Evolutionary conservation across 352 stramenopile species (phyloP).

Genomic region (Phytophthora uliginosa): DNA sequence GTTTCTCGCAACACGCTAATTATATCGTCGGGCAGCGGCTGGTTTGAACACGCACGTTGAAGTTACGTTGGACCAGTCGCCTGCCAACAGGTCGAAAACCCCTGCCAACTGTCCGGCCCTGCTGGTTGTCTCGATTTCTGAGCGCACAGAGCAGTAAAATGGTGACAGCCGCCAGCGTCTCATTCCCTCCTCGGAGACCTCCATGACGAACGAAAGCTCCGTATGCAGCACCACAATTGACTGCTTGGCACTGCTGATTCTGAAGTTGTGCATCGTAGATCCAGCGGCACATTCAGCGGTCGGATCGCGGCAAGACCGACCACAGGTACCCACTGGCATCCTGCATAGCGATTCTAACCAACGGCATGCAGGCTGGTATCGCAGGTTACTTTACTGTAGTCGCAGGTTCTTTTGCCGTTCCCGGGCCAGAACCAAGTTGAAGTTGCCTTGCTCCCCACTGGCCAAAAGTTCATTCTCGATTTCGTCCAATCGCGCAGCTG

Average conservation of each 20-base stretch:
- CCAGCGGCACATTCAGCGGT: not conserved
- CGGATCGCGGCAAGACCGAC: not conserved
- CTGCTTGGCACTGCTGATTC: not conserved
- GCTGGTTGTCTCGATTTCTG: not conserved
- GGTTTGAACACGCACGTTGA: conserved; percentile 29
- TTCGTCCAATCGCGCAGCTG: conserved; percentile 31
- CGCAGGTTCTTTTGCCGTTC: not conserved
- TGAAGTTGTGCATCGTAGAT: not conserved
- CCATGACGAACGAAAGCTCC: not conserved
- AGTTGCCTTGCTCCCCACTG: conserved; percentile 16
- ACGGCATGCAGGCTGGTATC: not conserved
- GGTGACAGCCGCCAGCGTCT: not conserved
- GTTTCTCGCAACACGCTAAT: conserved; percentile 31
- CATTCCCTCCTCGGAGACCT: not conserved
- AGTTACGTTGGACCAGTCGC: conserved; percentile 31
- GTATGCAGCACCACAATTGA: not conserved
- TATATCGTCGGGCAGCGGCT: conserved; percentile 5
- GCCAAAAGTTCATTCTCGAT: not conserved
- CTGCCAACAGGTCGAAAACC: conserved; percentile 18
- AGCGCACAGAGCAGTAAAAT: conserved; percentile 12
- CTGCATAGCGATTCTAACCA: not conserved
- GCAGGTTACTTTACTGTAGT: no score
- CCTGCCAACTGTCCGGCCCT: not conserved
- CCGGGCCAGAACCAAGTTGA: conserved; percentile 26
- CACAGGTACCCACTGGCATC: not conserved